phyloP scores from a whole-genome alignment of 441 rosid species.

The Arabidopsis hybrid region DNA sequence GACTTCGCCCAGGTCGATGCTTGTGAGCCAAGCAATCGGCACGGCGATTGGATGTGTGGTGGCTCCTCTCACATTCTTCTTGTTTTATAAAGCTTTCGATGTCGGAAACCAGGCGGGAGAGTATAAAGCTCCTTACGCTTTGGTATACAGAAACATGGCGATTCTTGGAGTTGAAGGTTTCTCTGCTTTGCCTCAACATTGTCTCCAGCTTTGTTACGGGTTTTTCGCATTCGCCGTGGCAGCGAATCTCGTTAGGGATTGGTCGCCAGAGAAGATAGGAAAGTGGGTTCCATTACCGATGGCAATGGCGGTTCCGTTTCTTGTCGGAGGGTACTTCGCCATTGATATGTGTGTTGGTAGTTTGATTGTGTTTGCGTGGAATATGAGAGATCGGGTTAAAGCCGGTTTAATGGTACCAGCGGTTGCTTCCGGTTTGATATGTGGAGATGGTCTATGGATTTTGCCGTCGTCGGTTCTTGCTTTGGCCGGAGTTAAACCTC shows the following conservation, averaged over 20 bases:
- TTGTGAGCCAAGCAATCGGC: conserved; percentile 78
- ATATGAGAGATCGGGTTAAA: conserved; percentile 54
- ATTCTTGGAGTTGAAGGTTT: conserved; percentile 86
- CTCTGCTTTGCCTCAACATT: conserved; percentile 83
- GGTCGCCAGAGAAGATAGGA: conserved; percentile 53
- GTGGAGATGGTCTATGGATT: conserved; percentile 88
- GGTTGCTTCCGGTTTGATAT: conserved; percentile 84
- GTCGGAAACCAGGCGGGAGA: conserved; percentile 79
- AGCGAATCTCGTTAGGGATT: conserved; percentile 64
- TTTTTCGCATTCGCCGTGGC: conserved; percentile 68
- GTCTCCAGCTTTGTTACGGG: conserved; percentile 72
- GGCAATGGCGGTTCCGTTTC: conserved; percentile 95
- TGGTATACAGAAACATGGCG: conserved; percentile 85
- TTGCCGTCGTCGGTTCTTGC: conserved; percentile 84
- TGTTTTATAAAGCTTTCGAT: conserved; percentile 81
- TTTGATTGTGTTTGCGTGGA: conserved; percentile 73
- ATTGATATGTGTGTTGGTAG: conserved; percentile 92
- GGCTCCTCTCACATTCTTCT: conserved; percentile 72
- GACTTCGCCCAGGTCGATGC: conserved; percentile 84
- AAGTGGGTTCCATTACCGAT: conserved; percentile 81
- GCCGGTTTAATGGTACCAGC: conserved; percentile 76
- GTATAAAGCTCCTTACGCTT: conserved; percentile 85
- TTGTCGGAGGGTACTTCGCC: conserved; percentile 82
- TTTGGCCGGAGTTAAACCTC: conserved; percentile 66
- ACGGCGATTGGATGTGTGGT: conserved; percentile 78